Base-by-base conservation (phyloP, 139 green algal species). In the Gonium pectorale region DNA sequence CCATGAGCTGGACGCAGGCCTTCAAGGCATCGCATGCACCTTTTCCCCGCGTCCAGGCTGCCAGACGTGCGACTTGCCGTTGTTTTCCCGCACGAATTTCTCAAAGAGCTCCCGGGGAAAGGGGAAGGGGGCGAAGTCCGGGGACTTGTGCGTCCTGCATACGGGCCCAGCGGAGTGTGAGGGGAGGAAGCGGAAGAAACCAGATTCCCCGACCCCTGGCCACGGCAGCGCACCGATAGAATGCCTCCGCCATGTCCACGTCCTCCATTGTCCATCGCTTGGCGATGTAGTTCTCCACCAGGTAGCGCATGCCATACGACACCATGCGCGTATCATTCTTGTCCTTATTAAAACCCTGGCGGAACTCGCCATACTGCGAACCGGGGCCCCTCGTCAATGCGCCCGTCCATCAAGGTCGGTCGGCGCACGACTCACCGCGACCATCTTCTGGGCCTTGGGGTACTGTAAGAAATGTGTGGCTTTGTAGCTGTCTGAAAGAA, bases 301-400 rank as follows among this genome's bases (percentile, higher is more conserved):
- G 83, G 87, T 98, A 97, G 0, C 95, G 90, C 2, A 98, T 91
- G 29, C 96, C 96, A 62, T 93, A 98, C 5, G 86, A 93, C 0
- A 98, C 83, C 0, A 96, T 84, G 3, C 96, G 88, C 0, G 94
- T 97, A 81, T 98, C 96, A 0, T 75, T 31, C 5, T 79, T 88
- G 60, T 98, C 96, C 33, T 92, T 93, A 37, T 94, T 81, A 66
- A 91, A 97, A 0, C 96, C 96, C 1, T 44, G 43, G 3, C 96
- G 89, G 83, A 98, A 98, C 84, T 97, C 95, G 11, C 94, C 95
- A 90, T 98, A 98, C 94, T 97, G 90, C 80, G 63, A 4, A 67
- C 37, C 24, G 44, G 35, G n/a, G n/a, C n/a, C n/a, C n/a, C n/a
- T n/a, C n/a, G 24, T 75, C 44, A 9, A 0, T 5, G 37, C 72